These are phyloP conservation scores for Eremothecium cymbalariae DNA, from an alignment of 1,139 yeast species.

Conservation along the genomic window DNA sequence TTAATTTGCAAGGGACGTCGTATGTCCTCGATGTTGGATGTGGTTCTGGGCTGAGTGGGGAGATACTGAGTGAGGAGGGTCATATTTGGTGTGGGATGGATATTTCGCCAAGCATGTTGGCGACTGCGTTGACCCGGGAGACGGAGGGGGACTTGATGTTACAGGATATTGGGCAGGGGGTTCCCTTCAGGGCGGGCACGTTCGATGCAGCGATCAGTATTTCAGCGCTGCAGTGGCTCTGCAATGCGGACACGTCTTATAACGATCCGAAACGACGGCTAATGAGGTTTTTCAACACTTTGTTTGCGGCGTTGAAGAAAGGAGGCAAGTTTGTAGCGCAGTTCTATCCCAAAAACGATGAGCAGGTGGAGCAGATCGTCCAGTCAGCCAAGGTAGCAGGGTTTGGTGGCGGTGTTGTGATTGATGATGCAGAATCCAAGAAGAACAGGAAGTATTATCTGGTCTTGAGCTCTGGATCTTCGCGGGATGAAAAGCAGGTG, in stretches of 20 bases:
- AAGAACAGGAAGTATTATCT: constrained; percentile 85
- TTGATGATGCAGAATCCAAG: constrained; percentile 90
- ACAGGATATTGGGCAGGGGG: constrained; percentile 88
- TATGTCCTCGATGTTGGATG: constrained; percentile 88
- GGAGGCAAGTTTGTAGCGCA: constrained; percentile 98
- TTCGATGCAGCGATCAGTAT: constrained; percentile 96
- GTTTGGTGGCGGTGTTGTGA: constrained; percentile 89
- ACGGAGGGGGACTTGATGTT: constrained; percentile 89
- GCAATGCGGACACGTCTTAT: constrained; percentile 82
- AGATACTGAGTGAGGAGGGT: constrained; percentile 87
- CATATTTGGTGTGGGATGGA: constrained; percentile 97
- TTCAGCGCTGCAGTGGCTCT: constrained; percentile 95
- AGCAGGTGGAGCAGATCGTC: constrained; percentile 68
- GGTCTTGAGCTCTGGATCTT: constrained; percentile 79
- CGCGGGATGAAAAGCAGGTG: constrained; percentile 24
- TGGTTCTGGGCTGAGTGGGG: constrained; percentile 95
- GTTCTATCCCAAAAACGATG: constrained; percentile 87
- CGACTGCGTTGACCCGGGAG: constrained; percentile 85
- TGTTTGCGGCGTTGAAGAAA: constrained; percentile 76
- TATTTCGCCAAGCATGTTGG: constrained; percentile 91
- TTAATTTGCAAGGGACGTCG: constrained; percentile 63
- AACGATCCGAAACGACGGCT: constrained; percentile 85
- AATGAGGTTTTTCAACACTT: constrained; percentile 73
- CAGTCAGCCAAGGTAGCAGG: constrained; percentile 91
- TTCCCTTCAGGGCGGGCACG: constrained; percentile 93